Percentiles rank a stretch among this genome's conserved stretches.
phyloP scores from a whole-genome alignment of 2,329 filamentous ascomycete genomes.

The Boeremia lycopersici region DNA sequence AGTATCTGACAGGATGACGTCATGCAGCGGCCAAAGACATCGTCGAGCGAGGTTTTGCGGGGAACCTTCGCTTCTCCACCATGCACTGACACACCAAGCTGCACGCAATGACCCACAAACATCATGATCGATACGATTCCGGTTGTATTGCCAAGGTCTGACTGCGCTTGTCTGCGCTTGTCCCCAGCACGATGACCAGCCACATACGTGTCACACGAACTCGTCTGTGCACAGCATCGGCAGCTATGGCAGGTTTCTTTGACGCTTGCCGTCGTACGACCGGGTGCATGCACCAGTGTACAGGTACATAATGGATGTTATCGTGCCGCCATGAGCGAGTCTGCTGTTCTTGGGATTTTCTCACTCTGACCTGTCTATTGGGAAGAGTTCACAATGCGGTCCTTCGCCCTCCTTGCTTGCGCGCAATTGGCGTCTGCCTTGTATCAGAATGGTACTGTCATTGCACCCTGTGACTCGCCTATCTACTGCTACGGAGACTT shows the following conservation, averaged over 20 bases:
- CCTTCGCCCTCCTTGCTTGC: conserved; percentile 22
- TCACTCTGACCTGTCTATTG: conserved; percentile 7
- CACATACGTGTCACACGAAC: conserved; percentile 28
- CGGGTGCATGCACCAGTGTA: conserved; percentile 8
- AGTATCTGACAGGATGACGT: conserved; percentile 20
- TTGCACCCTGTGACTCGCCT: conserved; percentile 70
- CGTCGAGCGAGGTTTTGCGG: conserved; percentile 9
- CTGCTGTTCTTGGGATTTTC: neutral
- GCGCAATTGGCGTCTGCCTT: conserved; percentile 50
- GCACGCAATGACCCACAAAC: conserved; percentile 8
- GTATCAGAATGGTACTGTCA: conserved; percentile 65
- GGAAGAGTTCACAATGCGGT: conserved; percentile 19
- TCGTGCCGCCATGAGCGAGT: neutral
- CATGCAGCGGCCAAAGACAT: conserved; percentile 18
- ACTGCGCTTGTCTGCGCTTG: conserved; percentile 4
- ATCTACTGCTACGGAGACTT: conserved; percentile 72
- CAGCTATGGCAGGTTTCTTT: conserved; percentile 25
- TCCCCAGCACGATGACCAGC: conserved; percentile 18
- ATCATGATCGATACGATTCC: conserved; percentile 9
- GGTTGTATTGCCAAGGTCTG: conserved; percentile 13
- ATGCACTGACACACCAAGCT: conserved; percentile 3
- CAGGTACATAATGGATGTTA: conserved; percentile 8
- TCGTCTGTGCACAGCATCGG: conserved; percentile 18
- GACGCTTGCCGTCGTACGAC: conserved; percentile 7
- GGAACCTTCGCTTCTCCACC: conserved; percentile 9